Evolutionary conservation across 306 rosid species (phyloP), one percentile per base, ranked within the genome.

Genomic region (Quercus wislizeni): DNA sequence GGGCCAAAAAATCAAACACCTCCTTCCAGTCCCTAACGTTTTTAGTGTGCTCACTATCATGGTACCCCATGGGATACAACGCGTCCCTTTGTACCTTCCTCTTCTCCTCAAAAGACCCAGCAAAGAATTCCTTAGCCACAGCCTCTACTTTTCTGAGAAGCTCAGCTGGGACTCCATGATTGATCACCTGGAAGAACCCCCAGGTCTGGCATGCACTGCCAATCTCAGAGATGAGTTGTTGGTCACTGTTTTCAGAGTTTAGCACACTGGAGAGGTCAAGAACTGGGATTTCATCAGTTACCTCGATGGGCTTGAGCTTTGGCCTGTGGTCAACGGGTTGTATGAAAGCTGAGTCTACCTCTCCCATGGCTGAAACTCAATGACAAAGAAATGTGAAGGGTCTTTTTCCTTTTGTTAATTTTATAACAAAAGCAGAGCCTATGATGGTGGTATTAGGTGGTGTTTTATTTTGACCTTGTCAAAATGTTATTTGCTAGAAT

Each of bases 11-110:
- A 86, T 93, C 98, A 83, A 90, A 93, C 18, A 91, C 89, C 71
- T 91, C 98, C 81, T 93, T 93, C 98, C 98, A 93, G 25, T 93
- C 97, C 76, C 92, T 93, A 8, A 93, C 93, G 67, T 93, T 88
- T 51, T 93, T 91, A 1, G 97, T 93, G 78, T 88, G 75, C 79
- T 93, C 98, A 33, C 92, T 84, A 49, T 93, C 98, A 56, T 90
- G 83, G 67, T 78, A 93, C 10, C 98, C 98, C 87, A 90, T 30
- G 15, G 86, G 70, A 57, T 90, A 87, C 33, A 57, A 76, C 43
- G 80, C 87, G 75, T 84, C 93, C 17, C 97, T 88, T 86, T 87
- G 89, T 78, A 87, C 97, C 84, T 88, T 83, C 76, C 83, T 20
- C 83, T 88, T 88, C 77, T 88, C 90, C 59, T 86, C 87, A 9